These are phyloP conservation scores for Flueggea neowawraea DNA, from an alignment of 441 rosid genomes.

Conservation along the genomic window DNA sequence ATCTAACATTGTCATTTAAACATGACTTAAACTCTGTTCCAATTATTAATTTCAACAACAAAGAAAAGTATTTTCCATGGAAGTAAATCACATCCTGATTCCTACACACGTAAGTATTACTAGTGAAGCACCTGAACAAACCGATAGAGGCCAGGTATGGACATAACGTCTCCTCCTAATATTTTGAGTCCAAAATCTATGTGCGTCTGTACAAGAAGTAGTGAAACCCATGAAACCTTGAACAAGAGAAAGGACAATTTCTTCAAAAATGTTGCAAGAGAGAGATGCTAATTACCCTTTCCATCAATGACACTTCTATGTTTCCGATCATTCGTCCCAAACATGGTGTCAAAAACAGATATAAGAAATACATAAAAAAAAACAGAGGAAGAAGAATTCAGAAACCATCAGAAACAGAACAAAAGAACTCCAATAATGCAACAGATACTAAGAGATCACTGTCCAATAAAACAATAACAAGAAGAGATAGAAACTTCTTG, in stretches of 20 bases:
- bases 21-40: neutral
- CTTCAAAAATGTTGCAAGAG: neutral
- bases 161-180: conserved; percentile 93
- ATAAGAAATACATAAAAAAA: no score
- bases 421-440: no score
- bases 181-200: conserved; percentile 85
- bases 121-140: conserved; percentile 82
- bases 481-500: neutral
- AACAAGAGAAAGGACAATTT: neutral
- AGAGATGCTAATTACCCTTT: conserved; percentile 30
- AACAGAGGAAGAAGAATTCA: no score
- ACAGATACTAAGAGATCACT: no score
- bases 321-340: conserved; percentile 18
- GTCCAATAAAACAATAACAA: neutral
- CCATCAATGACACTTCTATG: conserved; percentile 69
- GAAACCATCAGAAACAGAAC: no score
- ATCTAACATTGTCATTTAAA: neutral
- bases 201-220: conserved; percentile 60
- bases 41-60: no score
- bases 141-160: conserved; percentile 86
- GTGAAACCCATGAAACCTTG: neutral
- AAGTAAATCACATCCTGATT: neutral
- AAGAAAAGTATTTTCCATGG: no score
- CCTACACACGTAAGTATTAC: conserved; percentile 30
- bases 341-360: no score